A percentile compares a stretch with the other conserved stretches of the same genome.
phyloP scores from a whole-genome alignment of 805 yeast genomes.

The Saccharomycopsis fermentans region DNA sequence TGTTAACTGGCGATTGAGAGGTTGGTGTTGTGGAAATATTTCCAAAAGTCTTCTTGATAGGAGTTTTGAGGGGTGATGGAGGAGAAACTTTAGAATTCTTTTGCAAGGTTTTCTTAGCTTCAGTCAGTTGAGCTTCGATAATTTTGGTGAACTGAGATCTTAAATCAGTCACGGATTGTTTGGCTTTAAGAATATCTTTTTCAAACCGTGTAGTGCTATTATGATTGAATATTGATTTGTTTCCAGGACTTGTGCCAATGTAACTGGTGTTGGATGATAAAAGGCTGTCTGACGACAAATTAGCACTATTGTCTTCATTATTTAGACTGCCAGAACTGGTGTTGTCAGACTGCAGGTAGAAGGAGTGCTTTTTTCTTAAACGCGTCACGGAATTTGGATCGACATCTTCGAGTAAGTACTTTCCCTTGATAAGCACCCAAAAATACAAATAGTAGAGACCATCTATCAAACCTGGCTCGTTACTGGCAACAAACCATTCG shows the following conservation, averaged over 20 bases:
- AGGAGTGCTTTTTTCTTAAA: slow-evolving; percentile 6
- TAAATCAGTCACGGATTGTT: slow-evolving; percentile 14
- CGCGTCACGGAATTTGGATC: slow-evolving; percentile 5
- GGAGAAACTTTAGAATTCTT: neutral
- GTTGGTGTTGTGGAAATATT: slow-evolving; percentile 5
- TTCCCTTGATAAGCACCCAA: slow-evolving; percentile 17
- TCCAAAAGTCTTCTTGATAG: slow-evolving; percentile 7
- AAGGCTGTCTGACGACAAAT: slow-evolving; percentile 1
- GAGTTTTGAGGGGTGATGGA: neutral
- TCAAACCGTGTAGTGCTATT: slow-evolving; percentile 17
- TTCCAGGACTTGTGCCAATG: slow-evolving; percentile 6
- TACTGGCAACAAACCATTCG: slow-evolving; percentile 17
- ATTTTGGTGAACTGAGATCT: slow-evolving; percentile 15
- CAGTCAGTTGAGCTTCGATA: slow-evolving; percentile 12
- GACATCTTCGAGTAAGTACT: slow-evolving; percentile 14
- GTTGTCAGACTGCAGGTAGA: neutral
- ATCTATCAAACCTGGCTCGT: slow-evolving; percentile 15
- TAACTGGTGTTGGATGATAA: neutral
- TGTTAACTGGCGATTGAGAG: slow-evolving; percentile 5
- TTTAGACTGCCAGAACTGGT: slow-evolving; percentile 3
- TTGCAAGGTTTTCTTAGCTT: neutral
- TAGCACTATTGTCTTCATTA: neutral
- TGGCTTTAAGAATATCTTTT: slow-evolving; percentile 17
- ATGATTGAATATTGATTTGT: slow-evolving; percentile 13
- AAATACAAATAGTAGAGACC: slow-evolving; percentile 16